Evolutionary conservation across 768 basidiomycete genomes (phyloP).

Genomic region (Clavulina sp.): DNA sequence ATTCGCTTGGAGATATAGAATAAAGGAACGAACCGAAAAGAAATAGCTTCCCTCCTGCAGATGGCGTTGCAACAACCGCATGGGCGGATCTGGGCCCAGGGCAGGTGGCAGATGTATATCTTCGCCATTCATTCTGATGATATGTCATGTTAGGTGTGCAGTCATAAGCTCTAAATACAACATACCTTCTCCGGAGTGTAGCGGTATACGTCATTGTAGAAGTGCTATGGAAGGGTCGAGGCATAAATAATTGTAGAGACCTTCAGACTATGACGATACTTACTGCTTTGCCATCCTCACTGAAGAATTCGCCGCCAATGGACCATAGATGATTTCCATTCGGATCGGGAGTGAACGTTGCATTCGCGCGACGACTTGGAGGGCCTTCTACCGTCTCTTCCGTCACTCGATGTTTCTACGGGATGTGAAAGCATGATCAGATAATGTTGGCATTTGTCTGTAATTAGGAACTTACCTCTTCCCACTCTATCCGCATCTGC

Average conservation of each 20-base stretch:
- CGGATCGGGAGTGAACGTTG: constrained; percentile 64
- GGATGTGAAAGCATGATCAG: too few species aligned
- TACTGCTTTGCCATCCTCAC: constrained; percentile 69
- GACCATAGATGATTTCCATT: constrained; percentile 68
- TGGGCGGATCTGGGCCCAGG: constrained; percentile 83
- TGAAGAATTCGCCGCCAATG: constrained; percentile 76
- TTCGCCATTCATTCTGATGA: constrained; percentile 69
- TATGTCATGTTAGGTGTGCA: not conserved
- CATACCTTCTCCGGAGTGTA: constrained; percentile 67
- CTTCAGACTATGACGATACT: constrained; percentile 12
- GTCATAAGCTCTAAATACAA: not conserved
- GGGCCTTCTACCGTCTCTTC: constrained; percentile 74
- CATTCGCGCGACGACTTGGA: constrained; percentile 67
- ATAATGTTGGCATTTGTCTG: not conserved
- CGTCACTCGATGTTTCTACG: constrained; percentile 42
- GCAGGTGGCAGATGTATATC: constrained; percentile 65
- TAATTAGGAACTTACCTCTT: constrained; percentile 29
- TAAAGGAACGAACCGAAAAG: constrained; percentile 41
- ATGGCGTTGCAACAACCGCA: constrained; percentile 53
- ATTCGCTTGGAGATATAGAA: not conserved
- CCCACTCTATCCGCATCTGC: constrained; percentile 53
- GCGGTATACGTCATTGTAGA: constrained; percentile 76
- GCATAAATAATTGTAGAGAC: not conserved
- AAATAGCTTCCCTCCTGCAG: constrained; percentile 73
- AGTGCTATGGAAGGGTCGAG: constrained; percentile 31